Percentiles rank a stretch among this genome's conserved stretches.
phyloP scores from a whole-genome alignment of 1,139 yeast genomes.

The Blastobotrys buckinghamii region DNA sequence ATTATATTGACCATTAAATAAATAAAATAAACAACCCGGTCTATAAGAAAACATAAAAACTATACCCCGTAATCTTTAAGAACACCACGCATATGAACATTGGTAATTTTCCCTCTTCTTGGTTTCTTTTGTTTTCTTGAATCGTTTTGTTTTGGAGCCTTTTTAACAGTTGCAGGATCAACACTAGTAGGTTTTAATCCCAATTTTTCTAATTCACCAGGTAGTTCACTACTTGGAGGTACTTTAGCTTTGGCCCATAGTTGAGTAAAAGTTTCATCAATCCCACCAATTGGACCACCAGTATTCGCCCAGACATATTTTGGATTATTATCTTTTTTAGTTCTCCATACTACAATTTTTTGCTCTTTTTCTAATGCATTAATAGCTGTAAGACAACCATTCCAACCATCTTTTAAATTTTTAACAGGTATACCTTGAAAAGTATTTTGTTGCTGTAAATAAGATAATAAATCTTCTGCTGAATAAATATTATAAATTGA shows the following conservation, averaged over 20 bases:
- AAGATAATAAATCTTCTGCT: slow-evolving; percentile 68
- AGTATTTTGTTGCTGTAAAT: slow-evolving; percentile 74
- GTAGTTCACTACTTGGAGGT: slow-evolving; percentile 77
- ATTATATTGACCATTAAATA: too few relatives aligned
- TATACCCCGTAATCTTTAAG: slow-evolving; percentile 63
- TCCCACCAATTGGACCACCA: slow-evolving; percentile 64
- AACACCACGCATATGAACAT: slow-evolving; percentile 93
- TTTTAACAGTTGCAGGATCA: slow-evolving; percentile 84
- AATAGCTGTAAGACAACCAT: slow-evolving; percentile 77
- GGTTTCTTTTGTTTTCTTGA: slow-evolving; percentile 86
- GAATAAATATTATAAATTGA: slow-evolving; percentile 84
- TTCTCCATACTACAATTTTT: slow-evolving; percentile 74
- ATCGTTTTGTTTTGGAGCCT: slow-evolving; percentile 41
- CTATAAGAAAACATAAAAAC: background rate
- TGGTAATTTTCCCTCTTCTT: slow-evolving; percentile 88
- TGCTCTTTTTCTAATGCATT: slow-evolving; percentile 69
- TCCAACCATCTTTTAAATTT: slow-evolving; percentile 95
- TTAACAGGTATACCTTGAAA: slow-evolving; percentile 85
- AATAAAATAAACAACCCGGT: too few relatives aligned
- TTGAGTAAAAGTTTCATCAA: slow-evolving; percentile 76
- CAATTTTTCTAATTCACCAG: slow-evolving; percentile 68
- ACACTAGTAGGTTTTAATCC: slow-evolving; percentile 95
- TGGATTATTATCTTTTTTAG: slow-evolving; percentile 89
- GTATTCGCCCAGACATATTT: slow-evolving; percentile 85
- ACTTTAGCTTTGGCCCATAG: slow-evolving; percentile 77